Evolutionary conservation across 257 asterid genomes (phyloP).

Genomic region (Ajuga chamaepitys): DNA sequence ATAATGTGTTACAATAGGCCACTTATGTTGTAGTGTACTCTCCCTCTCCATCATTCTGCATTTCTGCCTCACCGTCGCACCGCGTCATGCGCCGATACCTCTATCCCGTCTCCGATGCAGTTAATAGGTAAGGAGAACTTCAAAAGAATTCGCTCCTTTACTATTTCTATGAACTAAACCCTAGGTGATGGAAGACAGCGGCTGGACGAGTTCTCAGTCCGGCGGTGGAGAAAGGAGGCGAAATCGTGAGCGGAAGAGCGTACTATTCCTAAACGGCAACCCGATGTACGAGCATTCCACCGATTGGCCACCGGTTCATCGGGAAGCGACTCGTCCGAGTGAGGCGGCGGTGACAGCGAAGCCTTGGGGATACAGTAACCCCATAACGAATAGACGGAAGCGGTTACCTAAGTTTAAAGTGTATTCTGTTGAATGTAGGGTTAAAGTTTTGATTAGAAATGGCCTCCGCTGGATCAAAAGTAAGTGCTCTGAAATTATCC

Average conservation of each 20-base stretch:
- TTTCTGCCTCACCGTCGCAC: no score
- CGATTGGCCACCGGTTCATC: constrained; percentile 17
- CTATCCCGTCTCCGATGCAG: no score
- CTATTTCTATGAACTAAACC: no score
- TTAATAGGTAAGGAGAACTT: no score
- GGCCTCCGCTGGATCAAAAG: constrained; percentile 68
- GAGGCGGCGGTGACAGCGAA: constrained; percentile 27
- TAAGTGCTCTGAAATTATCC: constrained; percentile 69
- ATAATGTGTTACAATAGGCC: no score
- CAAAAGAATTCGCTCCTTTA: no score
- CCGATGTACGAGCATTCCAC: constrained; percentile 7
- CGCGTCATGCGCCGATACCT: no score
- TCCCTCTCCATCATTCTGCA: no score
- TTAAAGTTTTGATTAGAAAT: constrained; percentile 57
- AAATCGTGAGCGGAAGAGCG: constrained; percentile 41
- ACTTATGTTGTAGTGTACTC: no score
- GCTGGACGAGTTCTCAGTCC: constrained; percentile 43
- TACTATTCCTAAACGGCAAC: background rate
- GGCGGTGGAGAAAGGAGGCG: constrained; percentile 49
- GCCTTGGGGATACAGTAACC: constrained; percentile 63
- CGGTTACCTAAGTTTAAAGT: constrained; percentile 69
- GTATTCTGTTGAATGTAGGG: constrained; percentile 65
- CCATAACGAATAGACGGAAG: constrained; percentile 65
- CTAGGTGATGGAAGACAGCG: constrained; percentile 37
- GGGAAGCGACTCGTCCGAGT: constrained; percentile 15